Percentiles rank a stretch among this genome's conserved stretches.
Evolutionary conservation across 768 basidiomycete genomes (phyloP).

Genomic region (Kondoa subrosea): DNA sequence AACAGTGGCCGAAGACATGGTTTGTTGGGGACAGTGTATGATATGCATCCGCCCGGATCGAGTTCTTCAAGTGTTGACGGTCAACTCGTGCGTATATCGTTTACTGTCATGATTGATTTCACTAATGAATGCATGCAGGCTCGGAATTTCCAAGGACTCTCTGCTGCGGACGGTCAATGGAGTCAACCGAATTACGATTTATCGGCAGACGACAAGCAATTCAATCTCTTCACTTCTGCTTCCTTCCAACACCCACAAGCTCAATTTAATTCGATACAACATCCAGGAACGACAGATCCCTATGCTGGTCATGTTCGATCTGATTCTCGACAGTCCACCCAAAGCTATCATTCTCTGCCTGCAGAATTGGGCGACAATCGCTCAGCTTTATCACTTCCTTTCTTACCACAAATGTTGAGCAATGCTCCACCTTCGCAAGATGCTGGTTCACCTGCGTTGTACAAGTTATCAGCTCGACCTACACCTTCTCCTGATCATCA

Average conservation of each 20-base stretch:
- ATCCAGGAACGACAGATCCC: not conserved
- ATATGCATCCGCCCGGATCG: conserved; percentile 1
- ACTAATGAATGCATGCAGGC: not conserved
- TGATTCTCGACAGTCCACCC: not conserved
- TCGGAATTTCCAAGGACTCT: conserved; percentile 17
- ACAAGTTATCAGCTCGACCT: not conserved
- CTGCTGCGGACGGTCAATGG: conserved; percentile 11
- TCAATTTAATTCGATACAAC: not conserved
- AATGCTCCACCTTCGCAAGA: not conserved
- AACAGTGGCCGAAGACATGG: conserved; percentile 3
- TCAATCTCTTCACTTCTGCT: not conserved
- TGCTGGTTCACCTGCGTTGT: not conserved
- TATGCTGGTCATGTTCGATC: not conserved
- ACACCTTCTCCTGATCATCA: too few species aligned
- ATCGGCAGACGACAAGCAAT: not conserved
- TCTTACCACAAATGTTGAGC: not conserved
- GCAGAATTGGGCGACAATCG: not conserved
- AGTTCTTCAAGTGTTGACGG: conserved; percentile 8
- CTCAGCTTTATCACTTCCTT: not conserved
- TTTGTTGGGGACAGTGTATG: conserved; percentile 8
- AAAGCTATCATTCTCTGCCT: not conserved
- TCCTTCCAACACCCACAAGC: not conserved
- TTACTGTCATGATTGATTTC: conserved; percentile 12
- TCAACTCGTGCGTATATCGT: not conserved
- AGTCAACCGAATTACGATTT: not conserved